phyloP scores from a whole-genome alignment of 768 basidiomycete genomes.

The Boletus rubescentipes region DNA sequence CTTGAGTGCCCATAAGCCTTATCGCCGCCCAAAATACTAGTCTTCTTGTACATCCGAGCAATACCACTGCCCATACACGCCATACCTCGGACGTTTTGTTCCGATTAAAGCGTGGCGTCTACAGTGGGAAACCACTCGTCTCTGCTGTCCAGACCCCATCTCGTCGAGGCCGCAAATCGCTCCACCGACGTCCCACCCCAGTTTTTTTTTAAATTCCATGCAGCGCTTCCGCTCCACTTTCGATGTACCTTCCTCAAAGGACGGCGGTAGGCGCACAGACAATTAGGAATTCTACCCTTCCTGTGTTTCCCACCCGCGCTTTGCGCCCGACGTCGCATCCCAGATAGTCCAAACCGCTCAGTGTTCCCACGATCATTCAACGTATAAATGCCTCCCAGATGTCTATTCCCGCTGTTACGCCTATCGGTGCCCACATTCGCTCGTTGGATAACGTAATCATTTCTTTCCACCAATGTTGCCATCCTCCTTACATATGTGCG shows the following conservation, averaged over 20 bases:
- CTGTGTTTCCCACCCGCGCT: constrained; percentile 1
- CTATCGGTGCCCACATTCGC: constrained; percentile 4
- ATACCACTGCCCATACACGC: background rate
- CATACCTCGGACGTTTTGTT: background rate
- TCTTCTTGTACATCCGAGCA: background rate
- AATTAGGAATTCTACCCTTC: too few relatives aligned
- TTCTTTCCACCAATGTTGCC: background rate
- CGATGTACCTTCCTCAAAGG: background rate
- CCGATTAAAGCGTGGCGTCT: too few relatives aligned
- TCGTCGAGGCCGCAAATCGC: background rate
- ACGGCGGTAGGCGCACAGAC: background rate
- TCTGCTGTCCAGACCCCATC: background rate
- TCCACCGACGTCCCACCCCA: background rate
- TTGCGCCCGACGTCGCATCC: constrained; percentile 1
- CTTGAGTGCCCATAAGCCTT: background rate
- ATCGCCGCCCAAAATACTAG: background rate
- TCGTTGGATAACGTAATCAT: background rate
- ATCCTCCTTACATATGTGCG: too few relatives aligned
- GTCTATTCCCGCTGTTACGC: constrained; percentile 1
- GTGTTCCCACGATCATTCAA: constrained; percentile 10
- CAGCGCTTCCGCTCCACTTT: background rate
- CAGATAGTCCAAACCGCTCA: background rate
- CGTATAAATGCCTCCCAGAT: background rate
- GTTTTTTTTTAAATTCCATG: too few relatives aligned
- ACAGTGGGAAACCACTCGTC: background rate